These are phyloP conservation scores for Crucihimalaya himalaica DNA, from an alignment of 345 rosid genomes.

Conservation along the genomic window DNA sequence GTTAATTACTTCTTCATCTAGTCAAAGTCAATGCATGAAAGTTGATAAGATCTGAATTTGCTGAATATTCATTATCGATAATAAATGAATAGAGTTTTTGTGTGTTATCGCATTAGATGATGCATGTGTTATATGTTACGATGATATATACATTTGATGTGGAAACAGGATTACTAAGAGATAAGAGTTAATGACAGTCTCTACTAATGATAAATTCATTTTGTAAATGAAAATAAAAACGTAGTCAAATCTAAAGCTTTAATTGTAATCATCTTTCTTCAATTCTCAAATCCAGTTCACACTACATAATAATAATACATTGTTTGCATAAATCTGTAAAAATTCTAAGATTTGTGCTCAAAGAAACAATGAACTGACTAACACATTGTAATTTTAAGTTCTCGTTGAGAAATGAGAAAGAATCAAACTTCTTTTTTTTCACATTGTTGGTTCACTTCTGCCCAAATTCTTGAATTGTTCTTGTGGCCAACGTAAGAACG, in stretches of 20 bases:
- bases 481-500: constrained; percentile 72
- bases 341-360: not conserved
- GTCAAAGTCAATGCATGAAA: constrained; percentile 41
- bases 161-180: not conserved
- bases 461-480: constrained; percentile 79
- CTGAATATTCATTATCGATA: not conserved
- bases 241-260: not conserved
- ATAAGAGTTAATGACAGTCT: not conserved
- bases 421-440: not conserved
- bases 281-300: constrained; percentile 6
- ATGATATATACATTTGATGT: constrained; percentile 18
- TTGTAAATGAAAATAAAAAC: not conserved
- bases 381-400: not conserved
- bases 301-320: constrained; percentile 10
- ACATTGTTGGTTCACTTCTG: constrained; percentile 22
- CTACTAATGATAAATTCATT: not conserved
- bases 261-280: not conserved
- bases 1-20: not conserved
- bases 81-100: constrained; percentile 4
- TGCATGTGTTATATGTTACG: not conserved
- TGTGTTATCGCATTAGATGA: not conserved
- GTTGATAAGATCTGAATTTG: constrained; percentile 4
- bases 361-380: not conserved
- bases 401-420: not conserved
- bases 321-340: not conserved